phyloP scores from a whole-genome alignment of 768 basidiomycete species.

The Boletus reticuloceps region DNA sequence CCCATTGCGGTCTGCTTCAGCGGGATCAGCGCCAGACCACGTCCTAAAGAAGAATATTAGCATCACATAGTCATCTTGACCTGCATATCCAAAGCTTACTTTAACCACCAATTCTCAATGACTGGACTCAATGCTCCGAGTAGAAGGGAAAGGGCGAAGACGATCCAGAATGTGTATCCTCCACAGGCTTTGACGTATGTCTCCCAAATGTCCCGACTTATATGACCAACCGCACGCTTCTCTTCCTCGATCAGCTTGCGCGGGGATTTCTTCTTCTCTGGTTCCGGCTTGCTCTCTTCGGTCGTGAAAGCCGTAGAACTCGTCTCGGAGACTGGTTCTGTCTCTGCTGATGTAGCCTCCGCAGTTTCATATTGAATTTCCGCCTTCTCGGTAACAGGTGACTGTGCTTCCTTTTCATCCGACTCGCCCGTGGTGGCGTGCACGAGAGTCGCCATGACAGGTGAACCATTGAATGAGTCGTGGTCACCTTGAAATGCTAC shows the following conservation, averaged over 20 bases:
- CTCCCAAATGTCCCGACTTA: conserved; percentile 63
- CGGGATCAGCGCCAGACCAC: conserved; percentile 55
- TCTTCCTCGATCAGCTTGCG: conserved; percentile 87
- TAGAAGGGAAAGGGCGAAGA: conserved; percentile 51
- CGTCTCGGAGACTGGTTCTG: conserved; percentile 37
- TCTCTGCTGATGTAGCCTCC: conserved; percentile 23
- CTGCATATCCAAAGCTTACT: conserved; percentile 30
- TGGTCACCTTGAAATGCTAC: conserved; percentile 69
- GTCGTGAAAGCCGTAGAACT: conserved; percentile 41
- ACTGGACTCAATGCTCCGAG: conserved; percentile 65
- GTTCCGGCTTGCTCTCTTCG: conserved; percentile 35
- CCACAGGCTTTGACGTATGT: conserved; percentile 54
- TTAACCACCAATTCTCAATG: conserved; percentile 70
- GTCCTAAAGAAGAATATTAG: conserved; percentile 34
- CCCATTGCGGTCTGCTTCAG: conserved; percentile 38
- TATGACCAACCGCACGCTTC: conserved; percentile 70
- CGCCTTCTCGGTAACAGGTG: conserved; percentile 3
- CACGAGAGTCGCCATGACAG: conserved; percentile 62
- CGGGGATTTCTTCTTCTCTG: conserved; percentile 56
- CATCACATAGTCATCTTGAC: conserved; percentile 3
- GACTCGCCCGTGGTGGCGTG: conserved; percentile 48
- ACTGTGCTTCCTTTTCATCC: conserved; percentile 42
- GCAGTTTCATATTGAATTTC: conserved; percentile 3
- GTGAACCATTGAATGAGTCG: conserved; percentile 64
- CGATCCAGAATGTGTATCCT: conserved; percentile 50